These are phyloP conservation scores for Cucumis cinereus DNA, from an alignment of 306 rosid genomes.

Conservation along the genomic window DNA sequence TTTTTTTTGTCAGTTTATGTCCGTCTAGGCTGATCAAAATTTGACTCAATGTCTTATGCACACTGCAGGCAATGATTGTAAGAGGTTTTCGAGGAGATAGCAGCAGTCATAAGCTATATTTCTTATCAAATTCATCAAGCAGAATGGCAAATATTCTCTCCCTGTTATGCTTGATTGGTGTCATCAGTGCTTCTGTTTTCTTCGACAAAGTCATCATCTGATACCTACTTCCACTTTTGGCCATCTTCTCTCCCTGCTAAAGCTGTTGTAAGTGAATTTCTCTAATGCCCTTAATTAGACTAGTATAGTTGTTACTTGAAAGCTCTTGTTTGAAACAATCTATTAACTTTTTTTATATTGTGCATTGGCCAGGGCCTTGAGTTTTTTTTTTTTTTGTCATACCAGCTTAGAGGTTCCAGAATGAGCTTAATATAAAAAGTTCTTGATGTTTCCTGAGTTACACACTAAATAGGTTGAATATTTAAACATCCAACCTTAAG, in stretches of 20 bases:
- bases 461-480: too few species aligned
- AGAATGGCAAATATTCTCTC: slow-evolving; percentile 47
- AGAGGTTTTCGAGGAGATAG: slow-evolving; percentile 90
- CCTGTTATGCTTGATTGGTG: slow-evolving; percentile 39
- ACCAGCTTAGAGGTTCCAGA: too few species aligned
- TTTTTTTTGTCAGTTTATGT: background rate
- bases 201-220: background rate
- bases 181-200: slow-evolving; percentile 45
- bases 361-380: too few species aligned
- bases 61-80: slow-evolving; percentile 82
- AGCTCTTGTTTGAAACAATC: too few species aligned
- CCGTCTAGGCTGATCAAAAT: background rate
- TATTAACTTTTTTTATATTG: too few species aligned
- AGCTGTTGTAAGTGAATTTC: background rate
- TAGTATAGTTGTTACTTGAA: background rate
- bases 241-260: background rate
- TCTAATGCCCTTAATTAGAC: background rate
- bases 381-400: too few species aligned
- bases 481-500: too few species aligned
- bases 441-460: too few species aligned
- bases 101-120: slow-evolving; percentile 53
- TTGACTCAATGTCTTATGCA: background rate
- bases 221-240: background rate
- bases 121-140: slow-evolving; percentile 59
- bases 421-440: too few species aligned